Evolutionary conservation across 805 yeast genomes (phyloP), one percentile per base, ranked within the genome.

Genomic region (Debaryomyces castellii): DNA sequence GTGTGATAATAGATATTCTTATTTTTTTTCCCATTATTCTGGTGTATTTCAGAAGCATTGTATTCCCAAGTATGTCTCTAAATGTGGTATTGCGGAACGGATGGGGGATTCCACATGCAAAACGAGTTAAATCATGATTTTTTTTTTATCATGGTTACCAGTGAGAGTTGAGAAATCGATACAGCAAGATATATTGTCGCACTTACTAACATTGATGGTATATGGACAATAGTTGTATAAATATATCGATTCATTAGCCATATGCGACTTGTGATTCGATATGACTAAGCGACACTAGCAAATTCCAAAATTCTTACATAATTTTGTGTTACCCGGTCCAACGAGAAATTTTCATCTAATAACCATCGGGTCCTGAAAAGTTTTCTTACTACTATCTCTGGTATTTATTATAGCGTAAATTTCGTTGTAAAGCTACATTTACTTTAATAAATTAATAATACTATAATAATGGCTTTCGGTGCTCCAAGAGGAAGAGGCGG

Each of bases 401-500:
- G 40, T 35, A 22, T 32, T 22, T 32, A 36, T 30, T 39, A 40
- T 40, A 40, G 36, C 28, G 32, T 30, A 39, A 41, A 33, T 22
- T 17, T 34, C 24, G 23, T 33, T 27, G 32, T 39, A 27, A 39
- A 39, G 27, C 40, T 37, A 23, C 24, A 28, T 17, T 18, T 30
- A 20, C 24, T 40, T 21, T 28, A 20, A 28, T 25, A 21, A 20
- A 40, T 21, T n/a, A 16, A 40, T 9, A 30, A 30, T 35, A 35
- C 16, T 35, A 18, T 38, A 37, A 62, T 45, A 75, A 88, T 89
- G 96, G 89, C 92, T 66, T 85, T 84, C 57, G 70, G 69, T 66
- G 82, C 84, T 71, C 82, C 87, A 58, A 77, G 87, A 72, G 85
- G 88, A 58, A 61, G 74, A 57, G 78, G 73, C 39, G 76, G 81